Evolutionary conservation across 768 basidiomycete genomes (phyloP).

Genomic region (Termitomyces eurrhizus): DNA sequence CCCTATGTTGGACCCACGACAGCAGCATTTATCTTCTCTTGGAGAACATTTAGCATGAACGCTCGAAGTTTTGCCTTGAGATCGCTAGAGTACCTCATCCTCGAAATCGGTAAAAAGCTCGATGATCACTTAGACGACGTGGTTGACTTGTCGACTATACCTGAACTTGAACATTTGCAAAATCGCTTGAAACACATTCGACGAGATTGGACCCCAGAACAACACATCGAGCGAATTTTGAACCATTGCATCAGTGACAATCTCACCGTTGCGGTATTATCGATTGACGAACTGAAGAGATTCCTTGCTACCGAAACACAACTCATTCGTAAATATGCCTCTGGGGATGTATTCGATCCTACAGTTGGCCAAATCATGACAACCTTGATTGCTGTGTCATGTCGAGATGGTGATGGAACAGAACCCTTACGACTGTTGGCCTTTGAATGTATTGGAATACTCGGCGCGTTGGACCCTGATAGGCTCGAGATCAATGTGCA

Average conservation of each 20-base stretch:
- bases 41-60: slow-evolving; percentile 56
- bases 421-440: slow-evolving; percentile 67
- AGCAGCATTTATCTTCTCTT: slow-evolving; percentile 76
- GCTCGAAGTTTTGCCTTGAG: slow-evolving; percentile 51
- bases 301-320: slow-evolving; percentile 51
- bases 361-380: slow-evolving; percentile 65
- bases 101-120: slow-evolving; percentile 54
- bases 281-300: slow-evolving; percentile 69
- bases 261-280: slow-evolving; percentile 66
- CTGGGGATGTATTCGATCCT: slow-evolving; percentile 86
- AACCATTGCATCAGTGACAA: slow-evolving; percentile 80
- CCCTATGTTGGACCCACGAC: slow-evolving; percentile 85
- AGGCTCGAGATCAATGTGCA: slow-evolving; percentile 64
- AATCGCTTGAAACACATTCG: slow-evolving; percentile 42
- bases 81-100: slow-evolving; percentile 67
- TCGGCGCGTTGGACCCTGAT: slow-evolving; percentile 96
- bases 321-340: slow-evolving; percentile 58
- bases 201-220: slow-evolving; percentile 44
- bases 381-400: slow-evolving; percentile 63
- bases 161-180: slow-evolving; percentile 50
- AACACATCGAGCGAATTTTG: slow-evolving; percentile 62
- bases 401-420: slow-evolving; percentile 73
- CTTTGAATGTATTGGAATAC: slow-evolving; percentile 85
- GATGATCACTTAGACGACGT: slow-evolving; percentile 66
- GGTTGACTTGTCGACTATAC: slow-evolving; percentile 71